A percentile compares a stretch with the other conserved stretches of the same genome.
phyloP scores from a whole-genome alignment of 2,329 filamentous ascomycete genomes.

The Apiospora malaysiana region DNA sequence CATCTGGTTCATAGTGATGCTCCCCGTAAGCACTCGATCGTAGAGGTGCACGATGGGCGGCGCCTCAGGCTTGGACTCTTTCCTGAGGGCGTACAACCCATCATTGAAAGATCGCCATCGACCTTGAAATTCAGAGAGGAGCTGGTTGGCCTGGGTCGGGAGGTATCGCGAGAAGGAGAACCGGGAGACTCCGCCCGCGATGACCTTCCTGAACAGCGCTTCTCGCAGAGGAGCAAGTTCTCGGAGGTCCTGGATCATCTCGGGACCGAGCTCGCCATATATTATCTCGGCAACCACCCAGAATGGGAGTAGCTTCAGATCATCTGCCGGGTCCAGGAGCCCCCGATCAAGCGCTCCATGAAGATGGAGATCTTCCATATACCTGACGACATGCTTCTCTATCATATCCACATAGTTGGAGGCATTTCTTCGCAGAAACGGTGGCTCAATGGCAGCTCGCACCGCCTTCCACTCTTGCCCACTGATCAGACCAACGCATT shows the following conservation, averaged over 20 bases:
- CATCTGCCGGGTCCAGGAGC: constrained; percentile 30
- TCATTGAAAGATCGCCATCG: no score
- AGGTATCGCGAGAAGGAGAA: constrained; percentile 32
- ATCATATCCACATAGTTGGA: no score
- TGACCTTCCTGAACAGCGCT: constrained; percentile 39
- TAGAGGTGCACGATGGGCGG: constrained; percentile 29
- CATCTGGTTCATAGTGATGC: constrained; percentile 37
- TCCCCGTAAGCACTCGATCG: constrained; percentile 27
- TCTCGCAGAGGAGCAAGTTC: constrained; percentile 37
- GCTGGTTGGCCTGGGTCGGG: constrained; percentile 29
- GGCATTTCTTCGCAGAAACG: no score
- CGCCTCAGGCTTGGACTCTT: neutral
- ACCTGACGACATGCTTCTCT: no score
- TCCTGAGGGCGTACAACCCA: no score
- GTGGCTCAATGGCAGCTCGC: constrained; percentile 1
- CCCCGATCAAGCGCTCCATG: neutral
- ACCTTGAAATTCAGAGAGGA: no score
- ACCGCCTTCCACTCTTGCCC: constrained; percentile 15
- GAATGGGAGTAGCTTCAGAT: constrained; percentile 43
- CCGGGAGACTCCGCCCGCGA: constrained; percentile 43
- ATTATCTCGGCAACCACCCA: constrained; percentile 44
- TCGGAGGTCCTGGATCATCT: constrained; percentile 34
- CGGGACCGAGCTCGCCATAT: constrained; percentile 42
- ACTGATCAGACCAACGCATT: constrained; percentile 50
- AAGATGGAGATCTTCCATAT: neutral